Evolutionary conservation across 2,329 filamentous ascomycete species (phyloP).

Genomic region (Amesomyces nigricolor): DNA sequence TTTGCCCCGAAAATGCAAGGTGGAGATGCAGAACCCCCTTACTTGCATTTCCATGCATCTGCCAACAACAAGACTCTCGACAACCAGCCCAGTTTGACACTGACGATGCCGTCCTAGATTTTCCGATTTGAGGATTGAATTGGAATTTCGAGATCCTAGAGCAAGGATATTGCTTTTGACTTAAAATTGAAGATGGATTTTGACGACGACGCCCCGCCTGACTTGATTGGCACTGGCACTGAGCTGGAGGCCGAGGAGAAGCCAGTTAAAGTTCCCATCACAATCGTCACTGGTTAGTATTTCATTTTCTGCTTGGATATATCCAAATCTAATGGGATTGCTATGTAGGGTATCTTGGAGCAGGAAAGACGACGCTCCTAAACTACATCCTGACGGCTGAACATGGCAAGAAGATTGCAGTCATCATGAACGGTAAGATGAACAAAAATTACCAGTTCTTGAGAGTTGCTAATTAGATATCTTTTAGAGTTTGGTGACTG

Average conservation of each 20-base stretch:
- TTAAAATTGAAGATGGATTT: slow-evolving; percentile 46
- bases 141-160: too few species aligned
- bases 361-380: slow-evolving; percentile 89
- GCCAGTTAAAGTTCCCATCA: slow-evolving; percentile 68
- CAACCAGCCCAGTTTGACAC: background rate
- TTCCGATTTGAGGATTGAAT: too few species aligned
- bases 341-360: slow-evolving; percentile 75
- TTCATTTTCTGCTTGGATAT: slow-evolving; percentile 1
- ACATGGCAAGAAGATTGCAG: slow-evolving; percentile 96
- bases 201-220: slow-evolving; percentile 62
- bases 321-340: slow-evolving; percentile 3
- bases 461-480: slow-evolving; percentile 8
- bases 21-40: background rate
- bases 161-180: background rate
- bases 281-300: slow-evolving; percentile 72
- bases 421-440: slow-evolving; percentile 78
- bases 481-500: slow-evolving; percentile 28
- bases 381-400: slow-evolving; percentile 94
- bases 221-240: slow-evolving; percentile 49
- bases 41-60: slow-evolving; percentile 8
- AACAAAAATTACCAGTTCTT: slow-evolving; percentile 25
- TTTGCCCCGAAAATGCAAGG: slow-evolving; percentile 2
- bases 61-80: background rate
- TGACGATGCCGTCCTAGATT: background rate
- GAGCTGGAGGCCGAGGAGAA: slow-evolving; percentile 44